Evolutionary conservation across 1,284 basidiomycete species (phyloP).

Genomic region (Ustilago shanxiensis): DNA sequence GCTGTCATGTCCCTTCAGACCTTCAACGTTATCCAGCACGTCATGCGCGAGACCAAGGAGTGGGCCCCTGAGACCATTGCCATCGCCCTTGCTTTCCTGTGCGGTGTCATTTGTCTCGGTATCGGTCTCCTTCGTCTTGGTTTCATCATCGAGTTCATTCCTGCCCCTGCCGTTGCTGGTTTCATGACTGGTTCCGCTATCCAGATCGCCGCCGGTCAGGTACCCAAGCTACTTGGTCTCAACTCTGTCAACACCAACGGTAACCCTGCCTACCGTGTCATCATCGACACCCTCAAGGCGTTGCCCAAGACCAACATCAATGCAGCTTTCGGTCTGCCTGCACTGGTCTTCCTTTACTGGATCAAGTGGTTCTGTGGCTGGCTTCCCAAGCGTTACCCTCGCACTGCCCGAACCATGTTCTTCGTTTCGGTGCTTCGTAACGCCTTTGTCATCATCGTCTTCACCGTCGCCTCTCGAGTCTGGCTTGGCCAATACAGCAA

Average conservation of each 20-base stretch:
- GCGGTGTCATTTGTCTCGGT: slow-evolving; percentile 91
- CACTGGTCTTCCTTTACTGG: slow-evolving; percentile 80
- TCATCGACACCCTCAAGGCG: slow-evolving; percentile 91
- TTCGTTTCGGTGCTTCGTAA: slow-evolving; percentile 67
- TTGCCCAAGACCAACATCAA: slow-evolving; percentile 81
- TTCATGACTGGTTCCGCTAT: slow-evolving; percentile 75
- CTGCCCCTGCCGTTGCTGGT: slow-evolving; percentile 88
- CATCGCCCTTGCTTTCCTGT: slow-evolving; percentile 85
- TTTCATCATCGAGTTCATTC: slow-evolving; percentile 96
- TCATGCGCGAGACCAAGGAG: slow-evolving; percentile 23
- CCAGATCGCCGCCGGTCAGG: slow-evolving; percentile 67
- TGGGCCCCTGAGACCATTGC: slow-evolving; percentile 79
- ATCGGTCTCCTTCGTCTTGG: slow-evolving; percentile 92
- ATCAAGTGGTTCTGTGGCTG: slow-evolving; percentile 79
- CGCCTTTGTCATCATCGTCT: slow-evolving; percentile 69
- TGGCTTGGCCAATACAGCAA: slow-evolving; percentile 55
- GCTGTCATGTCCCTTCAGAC: slow-evolving; percentile 96
- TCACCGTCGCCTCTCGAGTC: slow-evolving; percentile 74
- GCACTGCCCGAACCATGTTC: slow-evolving; percentile 77
- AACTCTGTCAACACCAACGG: slow-evolving; percentile 57
- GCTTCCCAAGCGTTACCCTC: slow-evolving; percentile 79
- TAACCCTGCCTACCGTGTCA: slow-evolving; percentile 81
- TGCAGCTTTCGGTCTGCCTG: slow-evolving; percentile 89
- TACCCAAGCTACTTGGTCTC: slow-evolving; percentile 67
- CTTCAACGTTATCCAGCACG: slow-evolving; percentile 73